Conservation (phyloP, 805 yeast species). For the Candida succiphila region DNA sequence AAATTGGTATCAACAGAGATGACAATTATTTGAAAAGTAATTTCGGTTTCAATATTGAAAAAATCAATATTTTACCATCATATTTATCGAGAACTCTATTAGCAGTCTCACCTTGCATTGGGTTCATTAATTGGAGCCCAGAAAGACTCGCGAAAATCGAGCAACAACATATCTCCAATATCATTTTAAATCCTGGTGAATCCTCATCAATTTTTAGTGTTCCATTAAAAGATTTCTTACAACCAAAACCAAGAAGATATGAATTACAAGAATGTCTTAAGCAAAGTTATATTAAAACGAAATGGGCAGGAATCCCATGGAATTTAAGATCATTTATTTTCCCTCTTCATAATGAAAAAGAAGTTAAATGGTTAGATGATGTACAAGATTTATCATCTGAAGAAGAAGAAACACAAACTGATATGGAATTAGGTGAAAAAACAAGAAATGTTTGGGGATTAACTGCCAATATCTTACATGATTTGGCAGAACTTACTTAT, state of each 20-base stretch:
- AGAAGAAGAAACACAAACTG: slow-evolving; percentile 30
- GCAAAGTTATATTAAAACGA: slow-evolving; percentile 25
- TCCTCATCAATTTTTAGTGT: slow-evolving; percentile 61
- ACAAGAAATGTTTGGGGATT: slow-evolving; percentile 76
- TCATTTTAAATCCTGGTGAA: slow-evolving; percentile 67
- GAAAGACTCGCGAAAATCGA: slow-evolving; percentile 14
- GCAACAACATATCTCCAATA: slow-evolving; percentile 19
- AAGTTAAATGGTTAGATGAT: slow-evolving; percentile 54
- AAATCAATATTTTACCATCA: slow-evolving; percentile 58
- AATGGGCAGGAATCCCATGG: slow-evolving; percentile 74
- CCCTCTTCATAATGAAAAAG: slow-evolving; percentile 42
- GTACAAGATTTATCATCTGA: slow-evolving; percentile 52
- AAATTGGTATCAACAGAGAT: slow-evolving; percentile 59
- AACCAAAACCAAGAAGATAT: slow-evolving; percentile 18
- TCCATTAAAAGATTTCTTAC: slow-evolving; percentile 52
- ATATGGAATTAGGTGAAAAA: slow-evolving; percentile 29
- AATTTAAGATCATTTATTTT: slow-evolving; percentile 51
- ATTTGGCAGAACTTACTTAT: slow-evolving; percentile 48
- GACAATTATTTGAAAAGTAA: slow-evolving; percentile 31
- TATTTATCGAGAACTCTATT: slow-evolving; percentile 74
- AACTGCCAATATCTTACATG: slow-evolving; percentile 72
- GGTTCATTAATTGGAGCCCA: slow-evolving; percentile 39
- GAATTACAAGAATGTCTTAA: slow-evolving; percentile 23
- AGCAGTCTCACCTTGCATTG: slow-evolving; percentile 76
- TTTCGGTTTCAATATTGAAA: slow-evolving; percentile 51